Evolutionary conservation across 768 basidiomycete species (phyloP).

Genomic region (Russula abietina): DNA sequence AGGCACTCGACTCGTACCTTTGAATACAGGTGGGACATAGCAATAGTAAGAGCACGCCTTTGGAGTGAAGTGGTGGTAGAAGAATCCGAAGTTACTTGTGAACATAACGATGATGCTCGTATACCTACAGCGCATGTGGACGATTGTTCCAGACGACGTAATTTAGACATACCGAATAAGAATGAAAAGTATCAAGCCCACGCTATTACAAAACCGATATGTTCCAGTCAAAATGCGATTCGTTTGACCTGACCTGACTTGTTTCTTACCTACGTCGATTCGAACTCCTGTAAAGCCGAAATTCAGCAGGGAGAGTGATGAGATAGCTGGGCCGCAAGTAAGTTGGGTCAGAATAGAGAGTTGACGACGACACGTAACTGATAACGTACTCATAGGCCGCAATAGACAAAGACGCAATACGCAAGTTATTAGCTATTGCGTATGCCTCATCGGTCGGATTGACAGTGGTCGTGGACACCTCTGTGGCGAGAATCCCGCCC

Average conservation of each 20-base stretch:
- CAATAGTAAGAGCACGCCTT: constrained; percentile 44
- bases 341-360: background rate
- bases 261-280: constrained; percentile 5
- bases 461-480: too few relatives aligned
- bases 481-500: background rate
- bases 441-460: background rate
- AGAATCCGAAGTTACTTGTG: constrained; percentile 55
- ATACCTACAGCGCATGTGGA: constrained; percentile 31
- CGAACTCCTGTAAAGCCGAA: constrained; percentile 13
- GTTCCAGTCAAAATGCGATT: background rate
- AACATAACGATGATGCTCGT: constrained; percentile 43
- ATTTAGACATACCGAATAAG: constrained; percentile 18
- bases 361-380: background rate
- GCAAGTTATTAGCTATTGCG: constrained; percentile 16
- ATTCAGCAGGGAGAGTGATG: constrained; percentile 21
- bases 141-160: background rate
- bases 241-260: background rate
- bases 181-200: constrained; percentile 19
- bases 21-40: constrained; percentile 50
- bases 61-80: constrained; percentile 44
- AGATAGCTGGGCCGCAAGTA: constrained; percentile 15
- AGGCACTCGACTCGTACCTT: constrained; percentile 39
- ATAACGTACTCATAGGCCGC: constrained; percentile 24
- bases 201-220: constrained; percentile 6
- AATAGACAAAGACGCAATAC: constrained; percentile 17